Evolutionary conservation across 768 basidiomycete genomes (phyloP).

Genomic region (Punctularia strigosozonata): DNA sequence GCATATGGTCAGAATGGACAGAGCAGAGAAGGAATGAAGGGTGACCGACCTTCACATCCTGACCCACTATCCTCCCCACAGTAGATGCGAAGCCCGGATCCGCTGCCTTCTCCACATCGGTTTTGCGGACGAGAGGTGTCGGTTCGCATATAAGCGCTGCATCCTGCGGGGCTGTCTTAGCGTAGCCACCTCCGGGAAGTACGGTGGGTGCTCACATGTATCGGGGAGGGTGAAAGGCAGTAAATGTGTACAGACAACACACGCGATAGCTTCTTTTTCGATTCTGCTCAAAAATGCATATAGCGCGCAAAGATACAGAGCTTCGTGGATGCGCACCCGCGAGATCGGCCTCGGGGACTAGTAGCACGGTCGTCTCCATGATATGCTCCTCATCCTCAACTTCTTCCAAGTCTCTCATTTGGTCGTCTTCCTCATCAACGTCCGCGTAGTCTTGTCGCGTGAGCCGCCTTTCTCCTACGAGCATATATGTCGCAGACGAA

Average conservation of each 20-base stretch:
- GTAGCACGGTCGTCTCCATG: not conserved
- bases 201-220: not conserved
- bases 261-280: not conserved
- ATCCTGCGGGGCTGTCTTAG: not conserved
- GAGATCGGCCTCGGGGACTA: not conserved
- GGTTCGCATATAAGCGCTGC: not conserved
- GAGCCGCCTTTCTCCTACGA: not conserved
- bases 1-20: not conserved
- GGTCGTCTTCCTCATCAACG: not conserved
- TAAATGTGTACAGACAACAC: not conserved
- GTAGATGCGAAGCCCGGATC: too few species aligned
- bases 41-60: not conserved
- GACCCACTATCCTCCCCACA: not conserved
- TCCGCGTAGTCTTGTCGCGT: not conserved
- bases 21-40: not conserved
- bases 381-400: not conserved
- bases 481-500: not conserved
- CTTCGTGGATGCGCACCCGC: not conserved
- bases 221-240: not conserved
- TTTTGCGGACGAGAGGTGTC: not conserved
- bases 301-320: not conserved
- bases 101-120: not conserved
- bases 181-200: not conserved
- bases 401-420: not conserved
- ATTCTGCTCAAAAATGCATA: not conserved